phyloP scores from a whole-genome alignment of 371 early-diverging fungal species.

The Zopfochytrium polystomum region DNA sequence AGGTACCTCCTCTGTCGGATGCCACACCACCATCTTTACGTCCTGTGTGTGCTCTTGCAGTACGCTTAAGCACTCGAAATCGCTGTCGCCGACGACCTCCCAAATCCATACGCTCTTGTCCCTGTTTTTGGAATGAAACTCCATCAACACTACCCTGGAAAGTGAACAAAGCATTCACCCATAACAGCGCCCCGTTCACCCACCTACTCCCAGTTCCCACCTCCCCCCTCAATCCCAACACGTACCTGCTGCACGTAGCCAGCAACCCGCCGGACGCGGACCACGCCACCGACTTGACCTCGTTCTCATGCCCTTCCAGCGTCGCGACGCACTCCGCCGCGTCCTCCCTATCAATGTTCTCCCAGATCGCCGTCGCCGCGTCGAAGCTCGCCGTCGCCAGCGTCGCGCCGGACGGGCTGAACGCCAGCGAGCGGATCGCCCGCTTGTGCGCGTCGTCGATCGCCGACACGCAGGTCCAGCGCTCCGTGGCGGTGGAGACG shows the following conservation, averaged over 20 bases:
- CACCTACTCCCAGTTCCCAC: too few species aligned
- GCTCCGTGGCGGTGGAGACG: background rate
- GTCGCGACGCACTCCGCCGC: constrained; percentile 84
- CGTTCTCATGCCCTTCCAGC: constrained; percentile 97
- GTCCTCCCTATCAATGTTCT: constrained; percentile 51
- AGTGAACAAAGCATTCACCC: too few species aligned
- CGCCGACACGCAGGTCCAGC: constrained; percentile 72
- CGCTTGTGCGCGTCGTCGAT: constrained; percentile 84
- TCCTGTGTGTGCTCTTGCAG: constrained; percentile 95
- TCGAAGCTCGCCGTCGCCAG: constrained; percentile 93
- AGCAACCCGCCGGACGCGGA: constrained; percentile 73
- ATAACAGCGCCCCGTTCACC: too few species aligned
- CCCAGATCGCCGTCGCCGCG: constrained; percentile 91
- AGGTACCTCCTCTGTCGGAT: constrained; percentile 73
- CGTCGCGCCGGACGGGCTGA: constrained; percentile 69
- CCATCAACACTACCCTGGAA: too few species aligned
- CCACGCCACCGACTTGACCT: constrained; percentile 92
- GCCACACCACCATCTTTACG: constrained; percentile 92
- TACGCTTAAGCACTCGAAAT: constrained; percentile 92
- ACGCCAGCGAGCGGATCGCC: constrained; percentile 86
- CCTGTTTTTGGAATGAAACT: too few species aligned
- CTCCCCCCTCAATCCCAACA: too few species aligned
- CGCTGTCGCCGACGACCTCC: constrained; percentile 75
- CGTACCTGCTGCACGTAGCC: constrained; percentile 88
- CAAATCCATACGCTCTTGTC: constrained; percentile 98